Percentiles rank a stretch among this genome's conserved stretches.
Evolutionary conservation across 2,329 filamentous ascomycete genomes (phyloP).

Genomic region (Leptographium wingfieldii): DNA sequence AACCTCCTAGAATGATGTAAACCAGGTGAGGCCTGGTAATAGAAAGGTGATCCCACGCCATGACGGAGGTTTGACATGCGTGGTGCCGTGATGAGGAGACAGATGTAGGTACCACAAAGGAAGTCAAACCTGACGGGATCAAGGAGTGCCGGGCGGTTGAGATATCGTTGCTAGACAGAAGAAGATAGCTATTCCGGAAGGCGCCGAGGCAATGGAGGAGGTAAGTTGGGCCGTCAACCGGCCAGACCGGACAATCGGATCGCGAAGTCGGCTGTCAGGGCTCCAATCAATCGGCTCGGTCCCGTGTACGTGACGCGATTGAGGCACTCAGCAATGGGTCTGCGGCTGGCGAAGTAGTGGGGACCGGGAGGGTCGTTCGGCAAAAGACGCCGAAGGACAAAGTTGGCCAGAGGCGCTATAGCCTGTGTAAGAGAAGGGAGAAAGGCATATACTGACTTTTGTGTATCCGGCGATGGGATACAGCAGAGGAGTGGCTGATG

Average conservation of each 20-base stretch:
- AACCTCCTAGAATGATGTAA: conserved; percentile 95
- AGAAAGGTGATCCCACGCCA: conserved; percentile 70
- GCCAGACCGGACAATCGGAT: neutral
- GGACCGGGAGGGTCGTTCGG: neutral
- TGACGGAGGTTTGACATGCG: conserved; percentile 20
- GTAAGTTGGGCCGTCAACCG: neutral
- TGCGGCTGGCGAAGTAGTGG: neutral
- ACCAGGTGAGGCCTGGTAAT: conserved; percentile 95
- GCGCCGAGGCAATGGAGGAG: neutral
- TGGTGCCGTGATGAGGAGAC: neutral
- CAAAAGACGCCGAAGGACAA: neutral
- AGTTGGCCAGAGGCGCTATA: neutral
- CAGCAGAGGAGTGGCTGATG: neutral
- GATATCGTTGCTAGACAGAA: neutral
- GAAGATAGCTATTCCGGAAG: neutral
- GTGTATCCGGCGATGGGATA: neutral
- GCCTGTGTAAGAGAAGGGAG: neutral
- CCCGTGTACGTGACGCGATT: conserved; percentile 6
- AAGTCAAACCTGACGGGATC: neutral
- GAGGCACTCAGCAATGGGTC: conserved; percentile 14
- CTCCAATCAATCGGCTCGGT: conserved; percentile 17
- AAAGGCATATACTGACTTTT: neutral
- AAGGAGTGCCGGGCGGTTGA: too few species aligned
- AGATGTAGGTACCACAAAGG: neutral
- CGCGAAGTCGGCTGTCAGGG: neutral